Base-by-base conservation (phyloP, 2,329 filamentous ascomycete genomes). In the Chalaropsis ovoidea region DNA sequence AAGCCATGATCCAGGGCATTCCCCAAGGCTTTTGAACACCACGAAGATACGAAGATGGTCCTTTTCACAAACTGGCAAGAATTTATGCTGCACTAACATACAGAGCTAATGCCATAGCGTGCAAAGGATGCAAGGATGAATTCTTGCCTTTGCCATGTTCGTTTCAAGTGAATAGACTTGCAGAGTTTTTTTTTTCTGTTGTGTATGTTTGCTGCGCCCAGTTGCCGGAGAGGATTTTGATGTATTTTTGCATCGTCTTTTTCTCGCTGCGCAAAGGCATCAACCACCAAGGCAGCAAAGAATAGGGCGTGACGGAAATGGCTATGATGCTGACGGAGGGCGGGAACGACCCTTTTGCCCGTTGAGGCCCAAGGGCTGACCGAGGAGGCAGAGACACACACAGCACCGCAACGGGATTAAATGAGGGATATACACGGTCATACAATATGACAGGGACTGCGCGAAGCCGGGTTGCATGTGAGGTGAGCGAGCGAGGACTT, bases 81-180 rank as follows among this genome's bases (percentile, higher is more conserved):
- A 1, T 10, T 56, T 56, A 11, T 56, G 27, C 22, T 11, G 27
- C 22, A 35, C 52, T 35, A 31, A 35, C 15, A 31, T 22, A 7
- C 52, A 27, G 52, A 56, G 24, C 52, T 56, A 56, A 31, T 22
- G 52, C 52, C 52, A 56, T 35, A 35, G 52, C 17, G 52, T 35
- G 24, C 11, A 35, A 35, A 35, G 52, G 52, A 56, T n/a, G 52
- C 24, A 13, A 10, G 42, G 42, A 43, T 43, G 42, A 11, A 17
- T 56, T 35, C 15, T 56, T 56, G 52, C 13, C 52, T 17, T 56
- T 27, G 24, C 27, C 52, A 56, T 31, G 22, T 56, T 27, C 52
- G 52, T 31, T 31, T 56, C 52, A 56, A 56, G 52, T 31, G 27
- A 27, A 56, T 56, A 31, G 27, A 10, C 27, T 4, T 31, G 52